These are phyloP conservation scores for Aspergillus asperescens DNA, from an alignment of 495 filamentous ascomycete genomes.

Conservation along the genomic window DNA sequence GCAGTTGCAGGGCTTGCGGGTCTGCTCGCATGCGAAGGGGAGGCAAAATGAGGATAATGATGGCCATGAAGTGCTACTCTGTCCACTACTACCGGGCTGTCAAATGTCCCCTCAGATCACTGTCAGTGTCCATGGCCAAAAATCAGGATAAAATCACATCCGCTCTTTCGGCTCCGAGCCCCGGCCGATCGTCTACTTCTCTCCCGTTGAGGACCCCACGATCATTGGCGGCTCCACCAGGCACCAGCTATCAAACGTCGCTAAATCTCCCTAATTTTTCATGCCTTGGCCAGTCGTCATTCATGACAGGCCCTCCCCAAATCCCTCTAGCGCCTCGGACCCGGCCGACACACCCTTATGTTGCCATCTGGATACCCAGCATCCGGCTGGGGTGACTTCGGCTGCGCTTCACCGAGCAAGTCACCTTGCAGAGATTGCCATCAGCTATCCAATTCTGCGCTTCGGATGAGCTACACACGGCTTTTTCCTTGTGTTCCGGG, in stretches of 20 bases:
- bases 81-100: too few species aligned
- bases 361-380: slow-evolving; percentile 1
- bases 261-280: background rate
- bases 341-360: background rate
- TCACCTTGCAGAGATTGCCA: slow-evolving; percentile 5
- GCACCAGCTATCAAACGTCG: background rate
- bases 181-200: background rate
- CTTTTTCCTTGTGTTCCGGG: background rate
- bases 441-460: background rate
- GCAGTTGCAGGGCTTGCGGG: too few species aligned
- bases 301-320: too few species aligned
- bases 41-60: too few species aligned
- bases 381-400: slow-evolving; percentile 16
- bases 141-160: slow-evolving; percentile 9
- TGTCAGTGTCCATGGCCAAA: background rate
- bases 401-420: slow-evolving; percentile 1
- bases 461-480: background rate
- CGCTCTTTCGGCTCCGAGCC: slow-evolving; percentile 7
- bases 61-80: too few species aligned
- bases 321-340: too few species aligned
- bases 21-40: too few species aligned
- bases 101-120: too few species aligned
- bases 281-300: too few species aligned
- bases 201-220: background rate
- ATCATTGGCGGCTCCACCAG: slow-evolving; percentile 7